Base-by-base conservation (phyloP, 108 stramenopile species). In the Fragilariopsis cylindrus region DNA sequence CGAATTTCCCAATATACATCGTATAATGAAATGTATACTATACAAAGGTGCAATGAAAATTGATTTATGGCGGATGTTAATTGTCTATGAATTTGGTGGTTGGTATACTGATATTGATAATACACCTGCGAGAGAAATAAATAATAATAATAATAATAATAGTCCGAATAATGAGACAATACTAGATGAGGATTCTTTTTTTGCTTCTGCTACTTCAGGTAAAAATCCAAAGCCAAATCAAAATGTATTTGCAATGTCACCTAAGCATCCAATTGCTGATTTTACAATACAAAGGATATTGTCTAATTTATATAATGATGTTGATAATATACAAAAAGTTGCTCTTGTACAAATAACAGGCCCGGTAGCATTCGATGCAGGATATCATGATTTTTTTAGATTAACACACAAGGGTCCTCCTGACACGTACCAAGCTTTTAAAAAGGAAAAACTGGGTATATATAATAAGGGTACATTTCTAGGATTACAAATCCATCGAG, bases 271-370 rank as follows among this genome's bases (percentile, higher is more conserved):
- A 9, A 52, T 52, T 52, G 50, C 50, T 9, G 50, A 9, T 9
- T 52, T 52, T 52, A 52, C 50, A 13, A 52, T 52, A 13, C 50
- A 52, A 52, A 13, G 9, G 9, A 52, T 52, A 9, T 3, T 52
- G 50, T 13, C 9, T 9, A 52, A 52, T 52, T 52, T 52, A 52
- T 30, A 30, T 30, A 13, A 13, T 9, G 50, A 52, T 13, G 9
- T 82, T 41, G 16, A 55, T 39, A 69, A 43, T 30, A 44, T 82
- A 7, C 19, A 57, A 45, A 76, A 53, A 30, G 69, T 74, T 2
- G 63, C 70, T 7, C 41, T 82, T 21, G 74, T 82, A 9, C 67
- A 70, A 46, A 69, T 71, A 5, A 82, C 82, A n/a, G 82, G 82
- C 13, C 82, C 82, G 7, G 70, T 71, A 60, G 82, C 78, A 18